Evolutionary conservation across 257 asterid species (phyloP), one percentile per base, ranked within the genome.

Genomic region (Coffea eugenioides): DNA sequence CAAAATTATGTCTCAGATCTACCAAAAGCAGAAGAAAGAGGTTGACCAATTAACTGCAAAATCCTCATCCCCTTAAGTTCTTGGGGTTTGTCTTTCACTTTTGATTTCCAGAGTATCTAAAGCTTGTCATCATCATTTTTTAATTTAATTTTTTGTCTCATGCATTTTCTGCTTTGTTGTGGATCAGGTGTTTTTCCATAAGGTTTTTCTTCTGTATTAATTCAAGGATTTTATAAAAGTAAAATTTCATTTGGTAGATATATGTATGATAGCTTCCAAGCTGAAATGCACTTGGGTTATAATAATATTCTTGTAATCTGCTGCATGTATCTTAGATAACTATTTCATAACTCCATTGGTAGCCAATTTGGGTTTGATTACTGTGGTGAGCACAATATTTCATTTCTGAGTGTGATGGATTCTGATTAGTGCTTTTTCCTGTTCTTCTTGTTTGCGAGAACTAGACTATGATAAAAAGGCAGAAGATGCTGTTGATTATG

Each of bases 401-500:
- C 69, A n/a, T 59, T 65, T 78, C 76, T 61, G 46, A 48, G 79
- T 72, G 46, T 25, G 52, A 77, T 70, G 56, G 65, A 79, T 75
- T 82, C 85, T 88, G 62, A 86, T 77, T 79, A 49, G 62, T 73
- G 39, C 21, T 6, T 69, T 73, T 68, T 62, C 73, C 54, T 57
- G 9, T 14, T 46, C 73, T 59, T 85, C 48, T 59, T 31, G 10
- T 36, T 20, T 23, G 64, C 57, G 84, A 68, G 74, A 77, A 85
- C 77, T 84, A 96, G 99, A 96, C 88, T 96, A 92, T 83, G 93
- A 89, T 77, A 88, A 86, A 86, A 96, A 96, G 90, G 98, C 98
- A 64, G 99, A 91, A 88, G 93, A 96, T 79, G 99, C 99, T 78
- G 91, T 96, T 80, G 98, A 96, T 86, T 96, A 94, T 90, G 97